Percentiles rank a stretch among this genome's conserved stretches.
Conservation (phyloP, 345 rosid species). For the Eucalyptus erythrocorys region DNA sequence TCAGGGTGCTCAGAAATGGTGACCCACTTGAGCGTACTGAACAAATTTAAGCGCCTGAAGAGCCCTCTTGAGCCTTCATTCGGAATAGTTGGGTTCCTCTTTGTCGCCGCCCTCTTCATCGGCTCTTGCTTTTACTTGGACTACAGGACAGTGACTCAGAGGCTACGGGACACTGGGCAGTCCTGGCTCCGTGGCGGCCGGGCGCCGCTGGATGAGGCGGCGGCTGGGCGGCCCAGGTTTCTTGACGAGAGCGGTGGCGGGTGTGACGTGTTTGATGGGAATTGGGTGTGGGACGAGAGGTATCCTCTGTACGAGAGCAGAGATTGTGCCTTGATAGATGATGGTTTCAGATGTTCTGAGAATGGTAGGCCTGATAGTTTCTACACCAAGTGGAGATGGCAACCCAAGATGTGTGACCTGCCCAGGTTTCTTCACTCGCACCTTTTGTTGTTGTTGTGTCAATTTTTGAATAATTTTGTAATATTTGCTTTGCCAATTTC, state of each 20-base stretch:
- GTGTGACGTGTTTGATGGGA: conserved; percentile 58
- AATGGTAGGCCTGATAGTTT: conserved; percentile 63
- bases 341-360: conserved; percentile 55
- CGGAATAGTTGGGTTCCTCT: conserved; percentile 31
- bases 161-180: conserved; percentile 12
- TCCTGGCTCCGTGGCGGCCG: neutral
- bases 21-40: conserved; percentile 21
- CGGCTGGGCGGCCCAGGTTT: conserved; percentile 20
- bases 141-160: conserved; percentile 8
- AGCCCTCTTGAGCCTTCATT: conserved; percentile 34
- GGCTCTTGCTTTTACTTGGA: conserved; percentile 37
- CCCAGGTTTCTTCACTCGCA: conserved; percentile 32
- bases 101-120: conserved; percentile 21
- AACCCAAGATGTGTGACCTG: conserved; percentile 47
- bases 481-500: neutral
- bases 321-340: conserved; percentile 39
- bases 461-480: neutral
- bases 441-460: neutral
- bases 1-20: neutral
- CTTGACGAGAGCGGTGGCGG: conserved; percentile 35
- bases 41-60: conserved; percentile 23
- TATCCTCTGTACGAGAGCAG: conserved; percentile 53
- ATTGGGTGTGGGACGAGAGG: conserved; percentile 61
- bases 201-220: neutral
- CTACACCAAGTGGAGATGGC: conserved; percentile 82